Percentiles rank a stretch among this genome's conserved stretches.
These are phyloP conservation scores for Zymoseptoria brevis DNA, from an alignment of 2,329 filamentous ascomycete species.

Conservation along the genomic window DNA sequence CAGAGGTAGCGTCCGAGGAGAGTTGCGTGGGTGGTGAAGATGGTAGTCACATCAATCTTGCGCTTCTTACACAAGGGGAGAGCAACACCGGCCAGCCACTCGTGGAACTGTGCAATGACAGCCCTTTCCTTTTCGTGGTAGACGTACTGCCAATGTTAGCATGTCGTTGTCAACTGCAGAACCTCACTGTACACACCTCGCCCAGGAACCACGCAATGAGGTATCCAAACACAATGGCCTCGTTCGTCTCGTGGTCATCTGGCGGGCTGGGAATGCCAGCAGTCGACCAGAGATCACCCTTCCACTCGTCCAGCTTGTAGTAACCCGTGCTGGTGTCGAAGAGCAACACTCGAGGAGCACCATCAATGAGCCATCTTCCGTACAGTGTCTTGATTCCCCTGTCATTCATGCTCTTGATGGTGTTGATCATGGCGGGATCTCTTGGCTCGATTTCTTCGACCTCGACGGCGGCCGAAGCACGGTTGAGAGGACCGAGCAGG, in stretches of 20 bases:
- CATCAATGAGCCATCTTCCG: conserved; percentile 95
- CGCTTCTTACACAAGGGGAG: conserved; percentile 87
- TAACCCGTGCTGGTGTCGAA: conserved; percentile 95
- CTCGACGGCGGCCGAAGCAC: conserved; percentile 89
- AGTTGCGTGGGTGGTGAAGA: conserved; percentile 97
- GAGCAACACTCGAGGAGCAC: conserved; percentile 83
- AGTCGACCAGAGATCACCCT: conserved; percentile 86
- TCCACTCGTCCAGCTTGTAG: conserved; percentile 90
- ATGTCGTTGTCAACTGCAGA: background rate
- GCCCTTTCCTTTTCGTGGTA: conserved; percentile 85
- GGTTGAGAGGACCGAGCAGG: conserved; percentile 88
- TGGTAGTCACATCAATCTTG: conserved; percentile 92
- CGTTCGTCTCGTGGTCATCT: conserved; percentile 89
- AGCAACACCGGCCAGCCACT: conserved; percentile 93
- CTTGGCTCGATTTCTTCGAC: conserved; percentile 87
- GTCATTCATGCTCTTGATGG: conserved; percentile 87
- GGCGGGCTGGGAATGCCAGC: conserved; percentile 90
- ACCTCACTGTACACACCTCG: conserved; percentile 56
- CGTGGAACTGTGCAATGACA: conserved; percentile 96
- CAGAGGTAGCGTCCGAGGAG: conserved; percentile 92
- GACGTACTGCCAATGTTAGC: conserved; percentile 59
- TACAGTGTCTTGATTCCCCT: conserved; percentile 85
- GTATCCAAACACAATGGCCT: conserved; percentile 95
- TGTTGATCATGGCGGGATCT: conserved; percentile 67
- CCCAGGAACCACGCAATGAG: conserved; percentile 96